Base-by-base conservation (phyloP, 768 basidiomycete species). In the Lepiota brunneoincarnata region DNA sequence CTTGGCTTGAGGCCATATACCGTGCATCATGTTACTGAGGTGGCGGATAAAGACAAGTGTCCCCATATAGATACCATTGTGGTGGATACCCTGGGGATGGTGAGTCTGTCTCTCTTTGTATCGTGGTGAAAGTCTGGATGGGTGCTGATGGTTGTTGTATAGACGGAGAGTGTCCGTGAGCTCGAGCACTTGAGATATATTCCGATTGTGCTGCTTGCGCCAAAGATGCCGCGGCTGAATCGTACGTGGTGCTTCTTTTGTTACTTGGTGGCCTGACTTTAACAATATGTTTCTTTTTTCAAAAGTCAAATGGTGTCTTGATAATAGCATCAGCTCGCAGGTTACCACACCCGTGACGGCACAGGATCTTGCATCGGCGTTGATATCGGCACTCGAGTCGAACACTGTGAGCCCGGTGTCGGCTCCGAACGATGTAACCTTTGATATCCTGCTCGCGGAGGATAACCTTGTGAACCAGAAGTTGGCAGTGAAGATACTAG, bases 381-480 rank as follows among this genome's bases (percentile, higher is more conserved):
- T 99, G 31, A 87, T 98, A 46, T 90, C 93, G 2, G 96, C 97
- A 0, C 79, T 99, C 47, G 97, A 98, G 67, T 91, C 91, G 41
- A 95, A 94, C 71, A 94, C 94, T 18, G 89, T 94, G 59, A 90
- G 88, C 57, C 90, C 92, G 0, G 89, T 92, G 7, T 83, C 89
- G 9, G 86, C 86, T 1, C 88, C 90, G 20, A 95, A 87, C 66
- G 91, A 96, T 61, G 80, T 91, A 21, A 80, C 86, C 2, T 93
- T 93, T 70, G 91, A 93, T 67, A 96, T 99, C 60, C 80, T 99
- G 24, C 82, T 99, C 14, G 97, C 97, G 0, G 97, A 99, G 68
- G 97, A 98, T 68, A 98, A 98, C 63, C 72, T 93, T 61, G 93
- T 96, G 50, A 94, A 95, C 69, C 93, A 95, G 76, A 96, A 96